Evolutionary conservation across 2,329 filamentous ascomycete species (phyloP), one percentile per base, ranked within the genome.

Genomic region (Pseudogymnoascus sp.): DNA sequence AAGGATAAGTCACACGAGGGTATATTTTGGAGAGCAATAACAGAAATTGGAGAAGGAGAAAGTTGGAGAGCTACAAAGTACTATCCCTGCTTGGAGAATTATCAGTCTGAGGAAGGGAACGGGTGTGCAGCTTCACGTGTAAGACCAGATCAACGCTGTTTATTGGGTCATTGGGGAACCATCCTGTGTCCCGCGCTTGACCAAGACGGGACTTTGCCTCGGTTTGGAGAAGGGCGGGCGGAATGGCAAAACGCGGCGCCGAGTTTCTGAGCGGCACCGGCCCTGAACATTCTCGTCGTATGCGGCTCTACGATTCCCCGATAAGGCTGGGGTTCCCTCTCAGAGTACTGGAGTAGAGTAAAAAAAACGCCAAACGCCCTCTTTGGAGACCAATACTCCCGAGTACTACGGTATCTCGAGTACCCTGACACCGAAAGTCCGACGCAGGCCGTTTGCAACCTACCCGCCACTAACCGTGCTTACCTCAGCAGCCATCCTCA

Each of bases 111-210:
- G 50, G 50, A 56, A 56, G 50, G 50, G 50, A 56, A 33, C 50
- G 50, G 50, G 28, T 22, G 33, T 28, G 14, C 26, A 56, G 50
- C 50, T 56, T 56, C 50, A 56, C 50, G 50, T 56, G 50, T 56
- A 56, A 56, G 50, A 26, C n/a, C n/a, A 26, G 50, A 56, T 6
- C 5, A n/a, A 56, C 2, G 28, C n/a, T 19, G 28, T 56, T 33
- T 56, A 56, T 56, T 56, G 50, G 50, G 50, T 33, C 50, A 56
- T 56, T 56, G 46, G 46, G 50, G 50, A 33, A 33, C 50, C 50
- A 56, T 56, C 28, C 1, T 33, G 10, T 33, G 50, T 56, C 50
- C 50, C 50, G 50, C 50, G 50, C 50, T 56, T 56, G 50, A 56
- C 50, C 16, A 33, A n/a, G 16, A 56, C 26, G 28, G 50, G 50